Percentiles rank a stretch among this genome's conserved stretches.
Evolutionary conservation across 192 early-diverging fungal genomes (phyloP).

Genomic region (Kappamyces sp.): DNA sequence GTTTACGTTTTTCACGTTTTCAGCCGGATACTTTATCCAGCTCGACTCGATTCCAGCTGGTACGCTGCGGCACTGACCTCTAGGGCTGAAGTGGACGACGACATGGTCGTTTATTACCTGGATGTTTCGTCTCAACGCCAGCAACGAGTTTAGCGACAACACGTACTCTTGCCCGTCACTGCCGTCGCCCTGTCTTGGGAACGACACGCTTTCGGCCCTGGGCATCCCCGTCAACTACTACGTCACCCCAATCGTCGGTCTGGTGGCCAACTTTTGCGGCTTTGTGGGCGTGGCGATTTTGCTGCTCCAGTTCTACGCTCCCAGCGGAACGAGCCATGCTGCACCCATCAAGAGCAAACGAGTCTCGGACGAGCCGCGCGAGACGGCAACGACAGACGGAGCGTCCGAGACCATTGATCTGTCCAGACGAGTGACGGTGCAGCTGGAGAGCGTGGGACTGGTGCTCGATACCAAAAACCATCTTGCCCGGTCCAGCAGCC

Average conservation of each 20-base stretch:
- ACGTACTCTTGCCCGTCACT: slow-evolving; percentile 29
- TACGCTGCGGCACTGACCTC: slow-evolving; percentile 20
- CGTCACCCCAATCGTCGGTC: slow-evolving; percentile 16
- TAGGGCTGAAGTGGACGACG: too few species aligned
- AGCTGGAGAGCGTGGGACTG: not conserved
- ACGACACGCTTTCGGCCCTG: slow-evolving; percentile 21
- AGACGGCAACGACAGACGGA: not conserved
- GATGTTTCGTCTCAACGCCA: slow-evolving; percentile 26
- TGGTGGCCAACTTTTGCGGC: slow-evolving; percentile 21
- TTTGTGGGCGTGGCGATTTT: slow-evolving; percentile 22
- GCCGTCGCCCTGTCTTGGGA: slow-evolving; percentile 27
- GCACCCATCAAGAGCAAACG: not conserved
- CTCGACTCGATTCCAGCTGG: slow-evolving; percentile 31
- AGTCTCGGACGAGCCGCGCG: not conserved
- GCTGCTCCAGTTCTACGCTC: slow-evolving; percentile 12
- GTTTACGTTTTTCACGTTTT: slow-evolving; percentile 34
- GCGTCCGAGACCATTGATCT: too few species aligned
- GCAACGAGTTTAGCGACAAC: slow-evolving; percentile 41
- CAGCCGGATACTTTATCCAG: slow-evolving; percentile 36
- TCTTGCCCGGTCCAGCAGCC: slow-evolving; percentile 3
- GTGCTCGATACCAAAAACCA: slow-evolving; percentile 15
- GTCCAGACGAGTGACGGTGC: not conserved
- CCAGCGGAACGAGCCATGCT: slow-evolving; percentile 16
- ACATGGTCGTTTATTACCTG: slow-evolving; percentile 28
- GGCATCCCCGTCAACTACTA: slow-evolving; percentile 25